These are phyloP conservation scores for Biscogniauxia sp. DNA, from an alignment of 2,329 filamentous ascomycete species.

Conservation along the genomic window DNA sequence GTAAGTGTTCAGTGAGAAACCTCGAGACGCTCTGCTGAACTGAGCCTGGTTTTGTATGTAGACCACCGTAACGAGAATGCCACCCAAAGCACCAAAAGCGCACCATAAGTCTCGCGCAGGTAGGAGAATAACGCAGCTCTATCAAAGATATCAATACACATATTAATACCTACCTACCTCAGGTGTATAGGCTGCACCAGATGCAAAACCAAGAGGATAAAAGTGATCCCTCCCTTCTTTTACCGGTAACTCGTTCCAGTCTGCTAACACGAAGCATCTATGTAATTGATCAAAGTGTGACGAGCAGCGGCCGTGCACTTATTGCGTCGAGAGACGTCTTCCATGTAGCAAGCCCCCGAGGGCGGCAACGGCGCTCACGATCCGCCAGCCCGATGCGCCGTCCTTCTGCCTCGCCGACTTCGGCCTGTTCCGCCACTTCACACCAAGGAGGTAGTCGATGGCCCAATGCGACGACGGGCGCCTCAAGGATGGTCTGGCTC, in stretches of 20 bases:
- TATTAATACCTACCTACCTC: slow-evolving; percentile 1
- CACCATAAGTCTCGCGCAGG: slow-evolving; percentile 16
- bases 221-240: neutral
- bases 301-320: slow-evolving; percentile 24
- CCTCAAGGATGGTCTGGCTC: slow-evolving; percentile 16
- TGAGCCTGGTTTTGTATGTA: neutral
- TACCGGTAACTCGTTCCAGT: neutral
- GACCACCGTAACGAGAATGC: slow-evolving; percentile 5
- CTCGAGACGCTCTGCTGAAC: neutral
- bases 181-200: slow-evolving; percentile 12
- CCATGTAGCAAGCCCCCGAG: slow-evolving; percentile 19
- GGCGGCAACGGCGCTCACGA: neutral
- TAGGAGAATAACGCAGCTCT: neutral
- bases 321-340: slow-evolving; percentile 22
- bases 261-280: neutral
- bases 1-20: neutral
- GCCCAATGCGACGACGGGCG: slow-evolving; percentile 20
- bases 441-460: slow-evolving; percentile 12
- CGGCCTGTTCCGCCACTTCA: slow-evolving; percentile 24
- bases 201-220: slow-evolving; percentile 20
- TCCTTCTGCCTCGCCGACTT: slow-evolving; percentile 22
- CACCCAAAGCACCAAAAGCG: slow-evolving; percentile 13
- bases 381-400: slow-evolving; percentile 1
- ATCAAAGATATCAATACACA: too few species aligned
- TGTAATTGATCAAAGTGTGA: slow-evolving; percentile 24